Evolutionary conservation across 148 eudicot genomes (phyloP).

Genomic region (Rhododendron kiyosumense): DNA sequence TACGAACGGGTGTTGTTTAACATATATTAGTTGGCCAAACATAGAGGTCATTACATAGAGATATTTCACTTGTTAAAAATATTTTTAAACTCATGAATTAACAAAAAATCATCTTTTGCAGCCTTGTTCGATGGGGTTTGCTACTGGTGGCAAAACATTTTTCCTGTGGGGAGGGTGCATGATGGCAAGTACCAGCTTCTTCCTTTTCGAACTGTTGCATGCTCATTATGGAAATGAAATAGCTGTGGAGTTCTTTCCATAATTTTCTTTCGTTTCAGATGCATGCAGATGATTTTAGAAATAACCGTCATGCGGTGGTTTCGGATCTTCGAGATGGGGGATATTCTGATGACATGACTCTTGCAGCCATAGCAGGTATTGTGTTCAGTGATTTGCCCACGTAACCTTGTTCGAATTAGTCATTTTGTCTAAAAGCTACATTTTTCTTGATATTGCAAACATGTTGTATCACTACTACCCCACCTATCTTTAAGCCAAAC

Average conservation of each 20-base stretch:
- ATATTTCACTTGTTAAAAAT: not conserved
- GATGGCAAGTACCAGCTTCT: constrained; percentile 64
- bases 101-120: constrained; percentile 24
- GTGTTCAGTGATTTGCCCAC: not conserved
- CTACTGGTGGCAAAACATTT: constrained; percentile 95
- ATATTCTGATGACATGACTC: constrained; percentile 99
- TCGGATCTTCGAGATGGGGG: constrained; percentile 95
- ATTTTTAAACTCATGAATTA: not conserved
- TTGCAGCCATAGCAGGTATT: constrained; percentile 94
- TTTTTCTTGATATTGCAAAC: not conserved
- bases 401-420: not conserved
- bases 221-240: not conserved
- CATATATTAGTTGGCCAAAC: not conserved
- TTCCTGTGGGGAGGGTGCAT: constrained; percentile 99
- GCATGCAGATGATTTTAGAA: constrained; percentile 98
- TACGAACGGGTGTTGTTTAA: not conserved
- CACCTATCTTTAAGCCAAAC: not conserved
- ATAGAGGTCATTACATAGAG: not conserved
- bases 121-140: constrained; percentile 99
- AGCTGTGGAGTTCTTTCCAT: not conserved
- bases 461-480: not conserved
- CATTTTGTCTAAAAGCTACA: not conserved
- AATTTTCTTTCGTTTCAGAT: constrained; percentile 43
- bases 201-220: constrained; percentile 11
- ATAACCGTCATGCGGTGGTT: constrained; percentile 71